Evolutionary conservation across 2,329 filamentous ascomycete species (phyloP).

Genomic region (Rutstroemia sp.): DNA sequence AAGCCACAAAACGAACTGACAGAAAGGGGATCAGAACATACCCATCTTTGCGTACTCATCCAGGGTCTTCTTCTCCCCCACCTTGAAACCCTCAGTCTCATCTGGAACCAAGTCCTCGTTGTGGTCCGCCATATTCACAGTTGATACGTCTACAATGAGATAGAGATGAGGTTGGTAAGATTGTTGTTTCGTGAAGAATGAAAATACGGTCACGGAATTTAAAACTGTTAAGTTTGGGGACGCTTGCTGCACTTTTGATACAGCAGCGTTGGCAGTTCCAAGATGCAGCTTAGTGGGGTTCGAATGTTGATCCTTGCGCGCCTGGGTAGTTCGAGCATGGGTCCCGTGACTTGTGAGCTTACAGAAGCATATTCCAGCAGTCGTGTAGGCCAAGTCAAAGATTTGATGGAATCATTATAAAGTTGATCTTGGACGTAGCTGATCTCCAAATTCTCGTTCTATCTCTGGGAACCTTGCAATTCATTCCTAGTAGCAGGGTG

Average conservation of each 20-base stretch:
- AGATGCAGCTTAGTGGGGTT: conserved; percentile 9
- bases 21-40: conserved; percentile 38
- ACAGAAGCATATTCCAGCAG: no score
- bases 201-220: conserved; percentile 1
- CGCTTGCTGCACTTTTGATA: conserved; percentile 7
- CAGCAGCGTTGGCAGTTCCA: conserved; percentile 11
- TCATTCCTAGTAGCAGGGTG: not conserved
- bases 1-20: not conserved
- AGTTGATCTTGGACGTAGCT: no score
- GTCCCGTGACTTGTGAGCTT: not conserved
- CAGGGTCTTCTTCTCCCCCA: conserved; percentile 96
- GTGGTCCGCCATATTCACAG: conserved; percentile 31
- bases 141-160: not conserved
- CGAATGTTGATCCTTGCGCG: not conserved
- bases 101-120: conserved; percentile 76
- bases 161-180: not conserved
- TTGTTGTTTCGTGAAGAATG: not conserved
- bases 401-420: not conserved
- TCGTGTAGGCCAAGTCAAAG: no score
- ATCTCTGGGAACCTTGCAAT: not conserved
- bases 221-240: conserved; percentile 9
- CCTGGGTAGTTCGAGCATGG: not conserved
- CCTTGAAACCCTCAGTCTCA: conserved; percentile 93
- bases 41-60: conserved; percentile 92
- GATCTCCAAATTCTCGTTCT: no score